Evolutionary conservation across 2,329 filamentous ascomycete species (phyloP), one percentile per base, ranked within the genome.

Genomic region (Alternaria triticina): DNA sequence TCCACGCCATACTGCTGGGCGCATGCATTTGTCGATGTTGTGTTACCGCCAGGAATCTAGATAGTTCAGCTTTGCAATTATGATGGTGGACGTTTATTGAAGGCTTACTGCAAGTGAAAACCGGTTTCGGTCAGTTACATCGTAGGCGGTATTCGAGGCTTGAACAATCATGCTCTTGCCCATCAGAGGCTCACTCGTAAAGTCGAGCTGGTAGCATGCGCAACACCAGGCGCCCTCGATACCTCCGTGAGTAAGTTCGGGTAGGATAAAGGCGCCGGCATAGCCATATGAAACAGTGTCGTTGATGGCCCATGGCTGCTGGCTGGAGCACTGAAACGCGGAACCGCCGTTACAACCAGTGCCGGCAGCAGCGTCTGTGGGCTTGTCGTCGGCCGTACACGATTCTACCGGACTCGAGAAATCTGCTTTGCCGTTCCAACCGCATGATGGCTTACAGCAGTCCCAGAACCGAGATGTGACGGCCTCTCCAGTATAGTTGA

Each of bases 371-470:
- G 82, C 75, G 70, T 87, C 82, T 43, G 80, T 81, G 51, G 85
- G 85, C 61, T 84, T 83, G 80, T 89, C 86, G 68, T 84, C 80
- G 66, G 81, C 83, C 72, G 85, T 80, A 77, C 88, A 90, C 36
- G 86, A 85, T 17, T 79, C 78, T 36, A 88, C 85, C 13, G 87
- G 85, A 54, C 75, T 73, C 61, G 78, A 80, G 75, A 88, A 83
- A 44, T 82, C 65, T 13, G 85, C 87, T 76, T 90, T 90, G 57
- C 78, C 83, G 12, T 82, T 75, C 89, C 89, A 85, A 4, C 83
- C 83, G 76, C 89, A 91, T 20, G 87, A 89, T 23, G 89, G 86
- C 82, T 92, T 92, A 82, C 89, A 91, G 82, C 90, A 91, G 76
- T 91, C 89, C 77, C 77, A 80, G 66, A 74, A 80, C 11, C 78